phyloP scores from a whole-genome alignment of 2,329 filamentous ascomycete genomes.

The Ophiostoma populinum region DNA sequence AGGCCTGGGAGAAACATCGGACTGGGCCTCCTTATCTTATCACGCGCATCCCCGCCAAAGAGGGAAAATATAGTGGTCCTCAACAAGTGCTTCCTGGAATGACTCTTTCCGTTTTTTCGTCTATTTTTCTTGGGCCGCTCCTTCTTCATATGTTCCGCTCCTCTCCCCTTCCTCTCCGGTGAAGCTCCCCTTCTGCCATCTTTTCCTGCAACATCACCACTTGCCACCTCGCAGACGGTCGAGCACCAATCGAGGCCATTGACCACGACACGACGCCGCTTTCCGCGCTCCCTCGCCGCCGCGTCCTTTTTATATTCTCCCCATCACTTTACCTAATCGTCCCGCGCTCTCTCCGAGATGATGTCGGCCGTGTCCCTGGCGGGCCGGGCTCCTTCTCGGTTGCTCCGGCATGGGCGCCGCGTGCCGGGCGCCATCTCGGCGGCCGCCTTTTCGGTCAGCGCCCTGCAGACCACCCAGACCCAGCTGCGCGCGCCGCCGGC shows the following conservation, averaged over 20 bases:
- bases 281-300: no score
- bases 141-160: neutral
- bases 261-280: no score
- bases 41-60: constrained; percentile 7
- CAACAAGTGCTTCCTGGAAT: constrained; percentile 2
- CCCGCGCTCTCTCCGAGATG: constrained; percentile 6
- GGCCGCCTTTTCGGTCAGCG: constrained; percentile 11
- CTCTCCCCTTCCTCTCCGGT: no score
- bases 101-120: neutral
- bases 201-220: neutral
- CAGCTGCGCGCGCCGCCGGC: constrained; percentile 17
- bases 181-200: neutral
- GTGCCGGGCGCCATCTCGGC: constrained; percentile 27
- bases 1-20: neutral
- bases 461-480: constrained; percentile 15
- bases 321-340: constrained; percentile 2
- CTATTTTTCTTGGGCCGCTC: neutral
- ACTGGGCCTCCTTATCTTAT: constrained; percentile 10
- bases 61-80: constrained; percentile 7
- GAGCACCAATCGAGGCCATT: no score
- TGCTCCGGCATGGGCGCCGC: constrained; percentile 37
- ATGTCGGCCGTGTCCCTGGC: constrained; percentile 25
- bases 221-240: no score
- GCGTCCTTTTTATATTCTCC: constrained; percentile 1
- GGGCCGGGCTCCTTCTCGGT: constrained; percentile 34